A percentile compares a stretch with the other conserved stretches of the same genome.
These are phyloP conservation scores for Aspergillus funiculosus DNA, from an alignment of 495 filamentous ascomycete species.

Conservation along the genomic window DNA sequence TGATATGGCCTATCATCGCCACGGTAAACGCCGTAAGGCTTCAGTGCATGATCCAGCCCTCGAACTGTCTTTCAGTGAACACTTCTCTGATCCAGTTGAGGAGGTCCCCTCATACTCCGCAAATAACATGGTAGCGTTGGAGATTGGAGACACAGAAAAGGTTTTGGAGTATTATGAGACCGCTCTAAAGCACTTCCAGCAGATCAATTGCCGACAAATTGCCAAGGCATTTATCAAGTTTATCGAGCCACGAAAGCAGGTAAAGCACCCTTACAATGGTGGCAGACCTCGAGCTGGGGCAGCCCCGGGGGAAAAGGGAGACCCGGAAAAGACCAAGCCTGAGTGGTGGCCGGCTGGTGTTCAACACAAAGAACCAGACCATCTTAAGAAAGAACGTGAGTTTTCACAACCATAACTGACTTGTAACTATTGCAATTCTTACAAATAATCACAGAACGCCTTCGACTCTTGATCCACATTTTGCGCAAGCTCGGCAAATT, in stretches of 20 bases:
- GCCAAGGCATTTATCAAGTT: slow-evolving; percentile 77
- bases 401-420: not conserved
- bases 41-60: slow-evolving; percentile 18
- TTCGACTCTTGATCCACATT: slow-evolving; percentile 42
- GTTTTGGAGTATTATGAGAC: slow-evolving; percentile 34
- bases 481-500: slow-evolving; percentile 35
- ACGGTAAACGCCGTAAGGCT: slow-evolving; percentile 31
- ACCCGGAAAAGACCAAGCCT: slow-evolving; percentile 57
- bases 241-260: slow-evolving; percentile 82
- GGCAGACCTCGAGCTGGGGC: slow-evolving; percentile 38
- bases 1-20: slow-evolving; percentile 25
- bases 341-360: slow-evolving; percentile 71
- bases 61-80: slow-evolving; percentile 16
- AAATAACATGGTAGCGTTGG: slow-evolving; percentile 34
- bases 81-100: slow-evolving; percentile 23
- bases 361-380: slow-evolving; percentile 80
- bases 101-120: slow-evolving; percentile 26
- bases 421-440: not conserved
- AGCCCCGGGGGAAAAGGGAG: slow-evolving; percentile 34
- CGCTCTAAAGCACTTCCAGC: slow-evolving; percentile 41
- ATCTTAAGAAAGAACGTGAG: slow-evolving; percentile 70
- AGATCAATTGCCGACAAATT: slow-evolving; percentile 47
- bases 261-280: slow-evolving; percentile 72
- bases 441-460: slow-evolving; percentile 27
- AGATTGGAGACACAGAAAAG: slow-evolving; percentile 36